Evolutionary conservation across 805 yeast genomes (phyloP), one percentile per base, ranked within the genome.

Genomic region (Wickerhamiella occidentalis): DNA sequence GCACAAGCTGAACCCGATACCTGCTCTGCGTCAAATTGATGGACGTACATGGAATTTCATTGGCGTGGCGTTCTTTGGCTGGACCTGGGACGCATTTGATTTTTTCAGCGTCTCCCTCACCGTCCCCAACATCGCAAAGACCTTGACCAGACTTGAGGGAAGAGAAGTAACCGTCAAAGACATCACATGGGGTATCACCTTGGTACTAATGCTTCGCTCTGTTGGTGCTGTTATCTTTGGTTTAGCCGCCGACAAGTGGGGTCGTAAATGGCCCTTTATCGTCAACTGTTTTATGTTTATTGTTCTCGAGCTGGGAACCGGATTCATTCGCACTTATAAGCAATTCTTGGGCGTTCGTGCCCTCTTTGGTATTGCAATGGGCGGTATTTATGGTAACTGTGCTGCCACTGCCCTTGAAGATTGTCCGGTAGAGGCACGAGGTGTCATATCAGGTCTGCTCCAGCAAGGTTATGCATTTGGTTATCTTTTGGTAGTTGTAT

Each of bases 381-480:
- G 86, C 38, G 86, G 85, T 47, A 66, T 79, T 48, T 81, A 73
- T 58, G 85, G 84, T 33, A 74, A 77, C 51, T 75, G 79, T 30
- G 74, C 80, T 22, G 81, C 82, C 8, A 76, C 80, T 5, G 79
- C 86, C 6, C 68, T 82, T 28, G 84, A 79, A 55, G 82, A 80
- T 57, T 71, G 78, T 45, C 85, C 85, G 1, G 61, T 61, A 2
- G 67, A 64, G 25, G 77, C 85, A 12, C 71, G 82, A 57, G 82
- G 83, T 36, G 64, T 79, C 41, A 61, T 82, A 23, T 75, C 80
- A 15, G 87, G 87, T 45, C 63, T 83, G 38, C 76, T 85, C 61
- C 94, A 85, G 64, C 82, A 84, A 62, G 94, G 94, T 53, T 85
- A 81, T 55, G 80, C 82, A 9, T 69, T 80, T 54, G 88, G 87